Percentiles rank a stretch among this genome's conserved stretches.
These are phyloP conservation scores for Lecanosticta acicola DNA, from an alignment of 2,329 filamentous ascomycete genomes.

Conservation along the genomic window DNA sequence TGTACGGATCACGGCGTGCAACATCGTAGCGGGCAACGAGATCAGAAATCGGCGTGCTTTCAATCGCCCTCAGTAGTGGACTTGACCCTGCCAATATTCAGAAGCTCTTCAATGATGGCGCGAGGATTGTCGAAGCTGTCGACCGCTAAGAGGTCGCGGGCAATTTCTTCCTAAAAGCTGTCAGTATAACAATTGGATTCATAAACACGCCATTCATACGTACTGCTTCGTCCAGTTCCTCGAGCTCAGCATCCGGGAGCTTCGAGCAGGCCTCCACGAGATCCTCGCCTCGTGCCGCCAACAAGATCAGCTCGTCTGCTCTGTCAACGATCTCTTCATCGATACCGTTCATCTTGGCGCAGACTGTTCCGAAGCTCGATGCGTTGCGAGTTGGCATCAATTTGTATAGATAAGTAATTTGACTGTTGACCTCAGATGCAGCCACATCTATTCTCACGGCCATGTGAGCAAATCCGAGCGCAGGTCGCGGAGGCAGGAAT, in stretches of 20 bases:
- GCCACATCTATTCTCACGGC: slow-evolving; percentile 57
- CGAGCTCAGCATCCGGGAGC: slow-evolving; percentile 58
- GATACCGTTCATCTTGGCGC: slow-evolving; percentile 82
- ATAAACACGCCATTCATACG: slow-evolving; percentile 20
- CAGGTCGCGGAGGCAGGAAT: slow-evolving; percentile 48
- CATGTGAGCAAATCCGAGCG: slow-evolving; percentile 64
- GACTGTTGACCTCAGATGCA: slow-evolving; percentile 50
- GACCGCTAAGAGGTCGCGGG: slow-evolving; percentile 38
- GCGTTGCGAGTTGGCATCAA: slow-evolving; percentile 58
- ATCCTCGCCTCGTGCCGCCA: slow-evolving; percentile 69
- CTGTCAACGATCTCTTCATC: slow-evolving; percentile 64
- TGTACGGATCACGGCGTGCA: no score
- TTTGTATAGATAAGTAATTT: slow-evolving; percentile 39
- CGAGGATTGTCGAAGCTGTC: slow-evolving; percentile 35
- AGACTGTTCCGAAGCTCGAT: slow-evolving; percentile 78
- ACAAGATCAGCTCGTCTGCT: slow-evolving; percentile 65
- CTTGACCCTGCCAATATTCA: not conserved
- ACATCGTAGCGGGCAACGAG: no score
- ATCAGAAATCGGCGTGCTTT: not conserved
- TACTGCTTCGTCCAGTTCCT: slow-evolving; percentile 63
- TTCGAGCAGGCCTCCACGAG: slow-evolving; percentile 65
- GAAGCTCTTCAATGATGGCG: slow-evolving; percentile 34
- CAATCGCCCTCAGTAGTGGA: not conserved
- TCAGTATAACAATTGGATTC: slow-evolving; percentile 2
- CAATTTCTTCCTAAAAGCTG: slow-evolving; percentile 36